phyloP scores from a whole-genome alignment of 257 asterid genomes.

The Ehretia macrophylla region DNA sequence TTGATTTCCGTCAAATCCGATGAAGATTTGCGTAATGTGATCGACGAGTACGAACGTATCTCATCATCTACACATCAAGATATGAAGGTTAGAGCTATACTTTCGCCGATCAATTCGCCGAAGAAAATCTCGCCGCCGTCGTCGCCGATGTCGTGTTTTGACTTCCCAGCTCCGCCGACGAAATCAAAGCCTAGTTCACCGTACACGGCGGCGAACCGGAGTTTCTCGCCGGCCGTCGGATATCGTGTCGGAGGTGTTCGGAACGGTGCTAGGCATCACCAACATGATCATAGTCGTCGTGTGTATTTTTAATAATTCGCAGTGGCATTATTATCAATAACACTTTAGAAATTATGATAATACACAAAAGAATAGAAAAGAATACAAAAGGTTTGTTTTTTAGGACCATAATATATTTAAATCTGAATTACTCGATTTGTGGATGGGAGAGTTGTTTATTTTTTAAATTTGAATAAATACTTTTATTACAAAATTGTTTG shows the following conservation, averaged over 20 bases:
- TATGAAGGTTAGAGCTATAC: slow-evolving; percentile 63
- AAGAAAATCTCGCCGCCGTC: slow-evolving; percentile 60
- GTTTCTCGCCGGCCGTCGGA: slow-evolving; percentile 17
- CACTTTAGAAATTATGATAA: background rate
- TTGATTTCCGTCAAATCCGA: slow-evolving; percentile 63
- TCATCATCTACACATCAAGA: slow-evolving; percentile 29
- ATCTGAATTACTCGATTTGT: no score
- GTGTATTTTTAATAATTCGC: slow-evolving; percentile 21
- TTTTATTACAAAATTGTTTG: no score
- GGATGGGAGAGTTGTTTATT: no score
- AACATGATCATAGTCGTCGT: slow-evolving; percentile 19
- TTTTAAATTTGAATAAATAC: no score
- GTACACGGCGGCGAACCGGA: slow-evolving; percentile 8
- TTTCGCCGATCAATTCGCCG: slow-evolving; percentile 38
- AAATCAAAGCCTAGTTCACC: slow-evolving; percentile 17
- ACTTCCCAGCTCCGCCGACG: slow-evolving; percentile 34
- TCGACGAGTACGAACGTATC: slow-evolving; percentile 62
- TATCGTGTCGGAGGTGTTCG: slow-evolving; percentile 13
- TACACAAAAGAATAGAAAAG: background rate
- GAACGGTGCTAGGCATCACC: slow-evolving; percentile 7
- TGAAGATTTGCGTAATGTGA: slow-evolving; percentile 54
- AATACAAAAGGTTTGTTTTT: background rate
- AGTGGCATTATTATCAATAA: slow-evolving; percentile 22
- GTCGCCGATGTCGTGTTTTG: slow-evolving; percentile 63
- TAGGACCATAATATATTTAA: background rate